Percentiles rank a stretch among this genome's conserved stretches.
Conservation (phyloP, 1,139 yeast species). For the Blastobotrys arbuscula region DNA sequence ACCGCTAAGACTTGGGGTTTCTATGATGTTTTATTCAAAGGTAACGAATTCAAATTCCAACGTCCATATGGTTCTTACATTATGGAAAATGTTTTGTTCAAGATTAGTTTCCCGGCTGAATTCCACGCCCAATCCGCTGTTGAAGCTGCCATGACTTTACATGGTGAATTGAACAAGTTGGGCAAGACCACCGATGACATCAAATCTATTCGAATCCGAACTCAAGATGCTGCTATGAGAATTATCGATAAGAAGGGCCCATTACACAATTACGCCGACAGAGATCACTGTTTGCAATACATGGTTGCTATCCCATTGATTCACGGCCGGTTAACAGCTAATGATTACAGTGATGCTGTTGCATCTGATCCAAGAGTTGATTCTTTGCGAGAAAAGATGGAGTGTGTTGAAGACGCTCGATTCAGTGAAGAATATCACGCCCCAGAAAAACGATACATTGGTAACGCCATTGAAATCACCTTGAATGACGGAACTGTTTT, state of each 20-base stretch:
- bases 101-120: conserved; percentile 61
- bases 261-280: conserved; percentile 54
- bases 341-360: conserved; percentile 47
- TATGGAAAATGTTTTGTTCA: conserved; percentile 58
- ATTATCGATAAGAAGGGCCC: conserved; percentile 57
- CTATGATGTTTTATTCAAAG: conserved; percentile 52
- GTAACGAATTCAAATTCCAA: conserved; percentile 48
- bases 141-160: conserved; percentile 48
- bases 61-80: conserved; percentile 51
- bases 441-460: conserved; percentile 52
- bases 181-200: conserved; percentile 47
- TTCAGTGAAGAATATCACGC: conserved; percentile 50
- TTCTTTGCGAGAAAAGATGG: conserved; percentile 48
- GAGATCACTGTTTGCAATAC: conserved; percentile 59
- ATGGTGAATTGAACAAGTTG: conserved; percentile 34
- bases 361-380: conserved; percentile 51
- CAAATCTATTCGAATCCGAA: conserved; percentile 44
- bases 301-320: conserved; percentile 55
- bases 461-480: conserved; percentile 47
- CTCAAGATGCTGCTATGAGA: conserved; percentile 56
- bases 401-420: conserved; percentile 45
- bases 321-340: conserved; percentile 51
- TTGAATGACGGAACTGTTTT: conserved; percentile 49
- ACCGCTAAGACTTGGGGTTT: conserved; percentile 58
- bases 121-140: conserved; percentile 64